Evolutionary conservation across 2,329 filamentous ascomycete genomes (phyloP).

Genomic region (Stemphylium lycopersici): DNA sequence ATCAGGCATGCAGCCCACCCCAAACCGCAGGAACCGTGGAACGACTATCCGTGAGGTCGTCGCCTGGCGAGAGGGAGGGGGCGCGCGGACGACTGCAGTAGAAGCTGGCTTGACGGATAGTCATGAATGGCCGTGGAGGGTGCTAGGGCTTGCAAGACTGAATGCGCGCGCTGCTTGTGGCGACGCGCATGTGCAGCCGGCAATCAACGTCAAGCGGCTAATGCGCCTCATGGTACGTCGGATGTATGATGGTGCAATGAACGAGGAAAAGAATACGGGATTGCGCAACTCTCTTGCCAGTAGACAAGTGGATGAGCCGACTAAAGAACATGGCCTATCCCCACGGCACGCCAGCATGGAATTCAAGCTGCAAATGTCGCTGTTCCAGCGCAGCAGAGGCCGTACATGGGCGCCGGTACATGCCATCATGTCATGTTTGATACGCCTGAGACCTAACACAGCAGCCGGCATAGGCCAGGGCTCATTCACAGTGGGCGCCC

Average conservation of each 20-base stretch:
- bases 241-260: conserved; percentile 23
- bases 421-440: conserved; percentile 12
- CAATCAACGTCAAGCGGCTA: conserved; percentile 26
- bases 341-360: too few species aligned
- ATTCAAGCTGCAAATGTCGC: too few species aligned
- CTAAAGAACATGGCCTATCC: too few species aligned
- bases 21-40: conserved; percentile 16
- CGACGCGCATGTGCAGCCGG: background rate
- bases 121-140: background rate
- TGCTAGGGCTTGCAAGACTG: background rate
- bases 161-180: background rate
- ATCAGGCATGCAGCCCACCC: conserved; percentile 19
- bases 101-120: background rate
- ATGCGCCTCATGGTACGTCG: conserved; percentile 20
- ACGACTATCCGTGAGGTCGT: conserved; percentile 11
- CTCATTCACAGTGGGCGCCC: conserved; percentile 18
- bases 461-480: conserved; percentile 19
- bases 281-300: too few species aligned
- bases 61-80: background rate
- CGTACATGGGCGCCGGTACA: background rate
- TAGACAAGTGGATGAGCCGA: too few species aligned
- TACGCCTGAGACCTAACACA: conserved; percentile 15
- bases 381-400: background rate
- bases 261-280: background rate
- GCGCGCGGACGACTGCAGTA: background rate